Percentiles rank a stretch among this genome's conserved stretches.
phyloP scores from a whole-genome alignment of 192 early-diverging fungal species.

The Rhizophagus sp. region DNA sequence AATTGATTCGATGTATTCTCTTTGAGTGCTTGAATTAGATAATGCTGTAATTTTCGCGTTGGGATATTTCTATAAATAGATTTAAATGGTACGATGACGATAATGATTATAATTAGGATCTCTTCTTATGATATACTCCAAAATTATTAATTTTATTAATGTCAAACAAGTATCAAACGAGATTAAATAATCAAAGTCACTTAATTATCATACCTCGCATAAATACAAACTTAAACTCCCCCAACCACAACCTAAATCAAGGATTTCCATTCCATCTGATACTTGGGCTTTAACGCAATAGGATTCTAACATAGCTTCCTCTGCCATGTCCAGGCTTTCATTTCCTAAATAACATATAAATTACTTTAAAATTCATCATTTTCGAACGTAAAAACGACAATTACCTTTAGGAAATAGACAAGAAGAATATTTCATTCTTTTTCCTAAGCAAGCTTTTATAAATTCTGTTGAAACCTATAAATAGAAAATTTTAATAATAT shows the following conservation, averaged over 20 bases:
- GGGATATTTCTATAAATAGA: conserved; percentile 49
- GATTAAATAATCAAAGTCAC: background rate
- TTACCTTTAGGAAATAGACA: conserved; percentile 54
- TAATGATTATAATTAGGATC: background rate
- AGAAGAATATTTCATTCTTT: conserved; percentile 61
- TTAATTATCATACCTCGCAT: conserved; percentile 43
- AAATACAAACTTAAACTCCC: conserved; percentile 58
- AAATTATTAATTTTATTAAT: too few relatives aligned
- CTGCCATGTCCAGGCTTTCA: conserved; percentile 51
- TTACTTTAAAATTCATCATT: background rate
- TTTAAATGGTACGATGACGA: background rate
- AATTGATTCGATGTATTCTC: conserved; percentile 47
- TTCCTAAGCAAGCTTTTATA: conserved; percentile 50
- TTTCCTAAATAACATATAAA: background rate
- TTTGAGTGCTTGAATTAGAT: conserved; percentile 62
- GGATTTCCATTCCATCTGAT: conserved; percentile 55
- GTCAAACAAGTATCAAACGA: background rate
- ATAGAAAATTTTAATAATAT: background rate
- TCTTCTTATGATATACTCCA: too few relatives aligned
- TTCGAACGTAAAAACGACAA: background rate
- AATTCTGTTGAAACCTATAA: conserved; percentile 54
- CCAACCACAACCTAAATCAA: conserved; percentile 71
- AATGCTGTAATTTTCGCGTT: conserved; percentile 54
- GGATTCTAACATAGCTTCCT: conserved; percentile 59
- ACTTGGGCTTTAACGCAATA: conserved; percentile 54